Base-by-base conservation (phyloP, 495 filamentous ascomycete genomes). In the Talaromyces thailandensis region DNA sequence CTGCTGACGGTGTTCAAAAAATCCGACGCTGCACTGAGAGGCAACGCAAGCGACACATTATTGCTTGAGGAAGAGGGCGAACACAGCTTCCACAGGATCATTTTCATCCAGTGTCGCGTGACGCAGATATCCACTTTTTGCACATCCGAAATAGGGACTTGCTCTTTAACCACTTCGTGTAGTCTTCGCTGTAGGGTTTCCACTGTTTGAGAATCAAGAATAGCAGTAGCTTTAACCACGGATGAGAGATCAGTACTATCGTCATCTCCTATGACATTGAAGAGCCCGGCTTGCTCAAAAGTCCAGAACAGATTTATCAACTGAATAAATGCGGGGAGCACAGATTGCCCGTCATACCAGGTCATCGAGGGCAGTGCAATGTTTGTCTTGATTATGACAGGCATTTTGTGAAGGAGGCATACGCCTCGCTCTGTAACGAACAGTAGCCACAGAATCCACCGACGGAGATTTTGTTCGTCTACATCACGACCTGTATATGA, bases 351-450 rank as follows among this genome's bases (percentile, higher is more conserved):
- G 25, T 77, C 73, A 29, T 56, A 7, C n/a, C 71, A 67, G 2
- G 56, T 64, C 35, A 72, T 68, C 5, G 65, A 35, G 23, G 56
- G 62, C 3, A 76, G 73, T 31, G 76, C 67, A 6, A 66, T 65
- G 11, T 74, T 70, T 11, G 69, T 70, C 50, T 67, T 70, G 26
- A 79, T 64, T 14, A 74, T 68, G 1, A 73, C 69, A 4, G 78
- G 76, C 14, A 81, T 66, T 58, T 76, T 72, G 61, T 81, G 76
- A 25, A 78, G 75, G 61, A 77, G 76, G 37, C 75, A 72, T 29
- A 78, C 75, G 0, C 73, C 76, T 23, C 72, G 65, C 64, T 81
- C 78, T 1, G 78, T 81, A 11, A 79, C 70, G 61, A 79, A 81
- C 1, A 81, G 63, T 32, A 81, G 64, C 75, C 75, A 79, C 16